Evolutionary conservation across 2,329 filamentous ascomycete species (phyloP), one percentile per base, ranked within the genome.

Genomic region (Talaromyces amestolkiae): DNA sequence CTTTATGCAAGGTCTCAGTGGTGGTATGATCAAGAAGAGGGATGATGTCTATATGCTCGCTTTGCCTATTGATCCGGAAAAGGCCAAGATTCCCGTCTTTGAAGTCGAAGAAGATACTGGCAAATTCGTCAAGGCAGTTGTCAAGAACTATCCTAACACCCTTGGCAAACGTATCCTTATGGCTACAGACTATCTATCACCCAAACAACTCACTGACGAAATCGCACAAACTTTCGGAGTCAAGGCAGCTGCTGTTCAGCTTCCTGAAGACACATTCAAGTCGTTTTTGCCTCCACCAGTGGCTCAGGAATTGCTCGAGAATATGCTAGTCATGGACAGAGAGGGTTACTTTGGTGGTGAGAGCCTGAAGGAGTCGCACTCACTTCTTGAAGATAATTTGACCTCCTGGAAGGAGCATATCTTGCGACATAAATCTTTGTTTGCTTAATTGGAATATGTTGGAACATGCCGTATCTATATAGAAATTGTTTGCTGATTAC

Each of bases 301-400:
- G 76, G 27, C 74, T 76, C 69, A 83, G 61, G 84, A 86, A 72
- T 58, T 86, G 72, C 72, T 81, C 43, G 80, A 86, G 73, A 86
- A 85, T 66, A 80, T 84, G 74, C 73, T 79, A 37, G 75, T 85
- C 60, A 73, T 85, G 68, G 74, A 79, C 61, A 77, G 82, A 56
- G 82, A 78, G 60, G 83, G 83, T 0, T 86, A 86, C 67, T 86
- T 78, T 68, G 80, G 78, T n/a, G 80, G 80, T 33, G 80, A 62
- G 45, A n/a, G 37, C 7, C 15, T 61, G 33, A 45, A 61, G 1
- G n/a, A 41, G 43, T 49, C 43, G 27, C 39, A 37, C 37, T 33
- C 11, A 6, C 22, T 61, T 24, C 43, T 61, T 24, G 45, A 61
- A n/a, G 59, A 61, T 39, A 19, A 35, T 11, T 11, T 53, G 43